Evolutionary conservation across 768 basidiomycete species (phyloP).

Genomic region (Kwoniella mangroviensis): DNA sequence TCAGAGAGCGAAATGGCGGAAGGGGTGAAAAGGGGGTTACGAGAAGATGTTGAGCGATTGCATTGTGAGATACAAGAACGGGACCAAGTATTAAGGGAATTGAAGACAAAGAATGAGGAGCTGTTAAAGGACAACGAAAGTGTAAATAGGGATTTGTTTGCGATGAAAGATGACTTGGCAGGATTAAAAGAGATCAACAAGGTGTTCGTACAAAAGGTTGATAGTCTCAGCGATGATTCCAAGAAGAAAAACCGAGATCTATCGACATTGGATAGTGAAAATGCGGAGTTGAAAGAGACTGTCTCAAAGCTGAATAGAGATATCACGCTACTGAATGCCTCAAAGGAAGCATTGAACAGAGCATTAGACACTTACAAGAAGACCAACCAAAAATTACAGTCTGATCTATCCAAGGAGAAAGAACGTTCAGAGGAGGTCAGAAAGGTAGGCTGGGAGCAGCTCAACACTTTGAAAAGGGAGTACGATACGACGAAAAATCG

Average conservation of each 20-base stretch:
- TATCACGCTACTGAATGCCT: background rate
- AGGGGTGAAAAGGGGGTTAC: background rate
- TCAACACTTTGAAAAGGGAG: background rate
- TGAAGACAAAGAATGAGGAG: no score
- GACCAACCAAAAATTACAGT: background rate
- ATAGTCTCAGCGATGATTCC: background rate
- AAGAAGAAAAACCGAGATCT: background rate
- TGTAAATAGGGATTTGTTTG: no score
- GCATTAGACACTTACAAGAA: background rate
- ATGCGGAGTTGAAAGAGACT: background rate
- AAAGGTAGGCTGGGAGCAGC: constrained; percentile 4
- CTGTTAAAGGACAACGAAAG: no score
- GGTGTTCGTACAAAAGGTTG: background rate
- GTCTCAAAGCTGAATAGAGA: background rate
- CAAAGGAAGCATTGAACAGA: background rate
- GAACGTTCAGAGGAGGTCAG: background rate
- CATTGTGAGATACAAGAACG: no score
- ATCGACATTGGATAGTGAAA: background rate
- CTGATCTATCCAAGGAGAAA: background rate
- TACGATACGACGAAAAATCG: background rate
- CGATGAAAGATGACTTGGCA: no score
- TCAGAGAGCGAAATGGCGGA: background rate
- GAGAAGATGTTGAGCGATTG: background rate
- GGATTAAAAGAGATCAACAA: no score
- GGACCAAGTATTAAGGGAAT: no score